phyloP scores from a whole-genome alignment of 192 early-diverging fungal genomes.

The Jimgerdemannia lactiflua region DNA sequence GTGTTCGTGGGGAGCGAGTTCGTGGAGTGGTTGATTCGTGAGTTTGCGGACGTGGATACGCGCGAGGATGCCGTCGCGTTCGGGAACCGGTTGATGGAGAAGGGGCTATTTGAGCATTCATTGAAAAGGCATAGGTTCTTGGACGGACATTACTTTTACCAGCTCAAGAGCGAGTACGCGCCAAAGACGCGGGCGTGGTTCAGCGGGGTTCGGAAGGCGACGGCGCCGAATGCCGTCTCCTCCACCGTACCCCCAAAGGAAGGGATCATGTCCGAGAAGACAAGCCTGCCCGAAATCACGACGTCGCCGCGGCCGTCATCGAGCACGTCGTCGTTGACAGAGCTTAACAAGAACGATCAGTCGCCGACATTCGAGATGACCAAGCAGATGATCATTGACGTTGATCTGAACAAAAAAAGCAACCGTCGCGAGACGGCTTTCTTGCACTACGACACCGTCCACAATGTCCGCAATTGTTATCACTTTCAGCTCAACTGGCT shows the following conservation, averaged over 20 bases:
- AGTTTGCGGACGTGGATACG: conserved; percentile 72
- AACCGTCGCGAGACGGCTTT: conserved; percentile 79
- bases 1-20: conserved; percentile 81
- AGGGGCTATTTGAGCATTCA: conserved; percentile 67
- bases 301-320: neutral
- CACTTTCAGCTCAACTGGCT: conserved; percentile 96
- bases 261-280: too few species aligned
- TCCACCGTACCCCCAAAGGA: neutral
- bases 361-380: conserved; percentile 50
- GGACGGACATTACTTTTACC: conserved; percentile 92
- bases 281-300: neutral
- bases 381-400: conserved; percentile 70
- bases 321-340: conserved; percentile 3
- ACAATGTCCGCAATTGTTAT: conserved; percentile 84
- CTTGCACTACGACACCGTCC: conserved; percentile 87
- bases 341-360: neutral
- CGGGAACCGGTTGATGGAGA: conserved; percentile 75
- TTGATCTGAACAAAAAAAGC: conserved; percentile 78
- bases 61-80: conserved; percentile 74
- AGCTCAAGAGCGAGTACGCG: conserved; percentile 54
- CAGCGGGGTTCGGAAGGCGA: neutral
- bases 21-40: conserved; percentile 84
- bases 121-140: conserved; percentile 68
- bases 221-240: conserved; percentile 16
- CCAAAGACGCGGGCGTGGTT: conserved; percentile 14